Percentiles rank a stretch among this genome's conserved stretches.
Evolutionary conservation across 768 basidiomycete genomes (phyloP).

Genomic region (Lactarius trivialis): DNA sequence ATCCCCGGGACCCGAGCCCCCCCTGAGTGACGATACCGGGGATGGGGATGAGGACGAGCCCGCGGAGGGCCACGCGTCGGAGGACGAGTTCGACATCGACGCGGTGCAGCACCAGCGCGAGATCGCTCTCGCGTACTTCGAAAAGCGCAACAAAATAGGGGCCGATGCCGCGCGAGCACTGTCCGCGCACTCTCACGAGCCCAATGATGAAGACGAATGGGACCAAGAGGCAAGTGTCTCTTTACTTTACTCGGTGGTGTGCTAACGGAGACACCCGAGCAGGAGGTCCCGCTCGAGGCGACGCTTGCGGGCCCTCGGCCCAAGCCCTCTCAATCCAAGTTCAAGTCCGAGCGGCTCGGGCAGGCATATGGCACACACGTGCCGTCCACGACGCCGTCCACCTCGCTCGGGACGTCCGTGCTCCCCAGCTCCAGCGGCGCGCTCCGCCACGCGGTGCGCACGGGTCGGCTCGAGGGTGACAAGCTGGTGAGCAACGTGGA

Average conservation of each 20-base stretch:
- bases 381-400: slow-evolving; percentile 24
- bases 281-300: slow-evolving; percentile 42
- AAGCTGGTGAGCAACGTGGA: slow-evolving; percentile 28
- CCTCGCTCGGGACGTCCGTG: slow-evolving; percentile 29
- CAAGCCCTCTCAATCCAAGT: slow-evolving; percentile 54
- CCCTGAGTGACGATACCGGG: slow-evolving; percentile 19
- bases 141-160: slow-evolving; percentile 52
- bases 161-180: slow-evolving; percentile 47
- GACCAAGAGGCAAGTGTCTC: slow-evolving; percentile 37
- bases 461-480: slow-evolving; percentile 29
- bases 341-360: slow-evolving; percentile 46
- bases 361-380: slow-evolving; percentile 16
- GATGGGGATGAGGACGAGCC: slow-evolving; percentile 24
- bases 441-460: slow-evolving; percentile 27
- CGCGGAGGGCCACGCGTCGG: slow-evolving; percentile 37
- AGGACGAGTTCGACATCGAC: slow-evolving; percentile 53
- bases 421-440: slow-evolving; percentile 28
- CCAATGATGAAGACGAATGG: slow-evolving; percentile 34
- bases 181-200: slow-evolving; percentile 38
- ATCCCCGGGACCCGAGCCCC: neutral
- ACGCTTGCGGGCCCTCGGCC: slow-evolving; percentile 34
- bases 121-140: slow-evolving; percentile 63
- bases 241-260: neutral
- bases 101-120: slow-evolving; percentile 66
- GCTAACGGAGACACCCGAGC: neutral